Base-by-base conservation (phyloP, 2,329 filamentous ascomycete genomes). In the Huntiella abstrusa region DNA sequence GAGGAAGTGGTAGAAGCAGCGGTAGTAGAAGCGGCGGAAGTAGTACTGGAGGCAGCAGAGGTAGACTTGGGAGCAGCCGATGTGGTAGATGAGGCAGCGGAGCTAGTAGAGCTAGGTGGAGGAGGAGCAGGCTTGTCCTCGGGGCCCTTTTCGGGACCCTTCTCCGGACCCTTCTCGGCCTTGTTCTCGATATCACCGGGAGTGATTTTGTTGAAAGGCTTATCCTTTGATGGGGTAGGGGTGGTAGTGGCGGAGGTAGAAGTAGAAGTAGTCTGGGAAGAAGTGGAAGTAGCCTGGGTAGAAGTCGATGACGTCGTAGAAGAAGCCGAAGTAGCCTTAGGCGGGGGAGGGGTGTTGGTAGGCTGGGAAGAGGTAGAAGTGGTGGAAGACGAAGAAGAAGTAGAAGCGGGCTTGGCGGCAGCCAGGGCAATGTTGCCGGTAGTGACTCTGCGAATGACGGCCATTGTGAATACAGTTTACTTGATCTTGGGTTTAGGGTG, bases 161-260 rank as follows among this genome's bases (percentile, higher is more conserved):
- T 28, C 22, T 28, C 22, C 17, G 28, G 42, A n/a, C 36, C 4
- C 15, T 47, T 42, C 13, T 47, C 41, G 12, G 17, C 42, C n/a
- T 48, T 42, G 15, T 48, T 45, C 28, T 41, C 28, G n/a, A 41
- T n/a, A 17, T 41, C 42, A 12, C 28, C 32, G 5, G 41, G 41
- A 4, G 12, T 28, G 22, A 28, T 28, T 28, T 28, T 28, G 22
- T 28, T 28, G 0, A 28, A 10, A 34, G 46, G 10, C 4, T 15
- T 15, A 8, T 35, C 22, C 22, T 22, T 40, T 11, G 15, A 10
- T 12, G 7, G 3, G 11, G 3, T 40, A 22, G 37, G 16, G 16
- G 37, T 10, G 15, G 37, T 4, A 7, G 37, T 16, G 11, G 37
- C 37, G 11, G 37, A 15, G 8, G 37, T 11, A 28, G 22, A 28